Base-by-base conservation (phyloP, 257 asterid species). In the Misopates orontium region DNA sequence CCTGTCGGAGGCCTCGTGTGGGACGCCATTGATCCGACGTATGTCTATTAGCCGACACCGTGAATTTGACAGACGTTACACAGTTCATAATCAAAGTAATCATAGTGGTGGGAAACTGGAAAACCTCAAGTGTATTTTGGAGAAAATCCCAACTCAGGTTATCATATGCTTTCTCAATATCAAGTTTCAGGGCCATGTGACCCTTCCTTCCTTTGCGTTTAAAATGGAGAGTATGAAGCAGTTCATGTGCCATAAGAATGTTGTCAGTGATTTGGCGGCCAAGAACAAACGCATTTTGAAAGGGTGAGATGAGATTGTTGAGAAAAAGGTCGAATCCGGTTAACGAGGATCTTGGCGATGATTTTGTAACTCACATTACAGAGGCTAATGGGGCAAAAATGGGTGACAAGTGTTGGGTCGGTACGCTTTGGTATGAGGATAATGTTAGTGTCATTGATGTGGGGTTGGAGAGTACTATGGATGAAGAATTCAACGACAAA, bases 341-440 rank as follows among this genome's bases (percentile, higher is more conserved):
- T 13, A 0, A 45, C 67, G 7, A 62, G 8, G 14, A 44, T 20
- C 3, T 41, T 40, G 1, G 67, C 3, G 10, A 21, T 12, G 4
- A 45, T 44, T 21, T 62, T 62, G 18, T 62, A 62, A 10, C 14
- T 41, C 4, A 62, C 54, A 22, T 61, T 61, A 18, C 53, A 61
- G 0, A 61, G 8, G 24, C 54, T 21, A 8, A 41, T 61, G 0
- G 55, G 67, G 2, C 65, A 22, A 11, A 31, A 59, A 1, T 59
- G 65, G 2, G 51, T 45, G 5, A 45, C 51, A 2, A 4, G 3
- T 16, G 49, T 14, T 1, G 25, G 20, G 10, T 32, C 2, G 5
- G 24, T 23, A 8, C 19, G n/a, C 1, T 32, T 5, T 45, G 51
- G 51, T 0, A 45, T 13, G 18, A 45, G 51, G 4, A 45, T 45